Conservation (phyloP, 2,329 filamentous ascomycete genomes). For the Claviceps pazoutovae region DNA sequence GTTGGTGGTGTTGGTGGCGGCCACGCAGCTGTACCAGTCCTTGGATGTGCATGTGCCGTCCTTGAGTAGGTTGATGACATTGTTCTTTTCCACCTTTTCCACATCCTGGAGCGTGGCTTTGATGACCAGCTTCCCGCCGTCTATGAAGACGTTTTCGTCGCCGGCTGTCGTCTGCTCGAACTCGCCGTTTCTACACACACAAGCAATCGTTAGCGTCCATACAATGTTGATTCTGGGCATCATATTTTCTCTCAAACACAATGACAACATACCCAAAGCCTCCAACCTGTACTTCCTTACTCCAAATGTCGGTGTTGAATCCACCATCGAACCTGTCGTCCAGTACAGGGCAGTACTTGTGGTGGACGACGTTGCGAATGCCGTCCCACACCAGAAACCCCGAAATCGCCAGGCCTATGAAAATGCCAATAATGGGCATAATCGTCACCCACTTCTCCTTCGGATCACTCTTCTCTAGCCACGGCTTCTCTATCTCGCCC, state of each 20-base stretch:
- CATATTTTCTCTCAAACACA: too few relatives aligned
- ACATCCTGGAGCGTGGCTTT: constrained; percentile 65
- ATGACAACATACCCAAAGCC: constrained; percentile 52
- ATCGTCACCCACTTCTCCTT: constrained; percentile 82
- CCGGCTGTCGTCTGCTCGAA: constrained; percentile 63
- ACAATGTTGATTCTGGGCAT: neutral
- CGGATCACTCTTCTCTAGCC: constrained; percentile 58
- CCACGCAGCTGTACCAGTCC: constrained; percentile 43
- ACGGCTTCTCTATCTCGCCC: constrained; percentile 62
- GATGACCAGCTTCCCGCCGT: constrained; percentile 57
- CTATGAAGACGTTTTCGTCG: constrained; percentile 61
- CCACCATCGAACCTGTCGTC: constrained; percentile 50
- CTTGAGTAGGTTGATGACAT: constrained; percentile 51
- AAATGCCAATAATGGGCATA: constrained; percentile 57
- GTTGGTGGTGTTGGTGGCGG: constrained; percentile 55
- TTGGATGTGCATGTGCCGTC: constrained; percentile 55
- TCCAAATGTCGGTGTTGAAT: constrained; percentile 50
- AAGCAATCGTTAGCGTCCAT: neutral
- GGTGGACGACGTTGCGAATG: constrained; percentile 53
- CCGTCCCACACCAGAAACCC: constrained; percentile 67
- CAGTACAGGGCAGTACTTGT: constrained; percentile 58
- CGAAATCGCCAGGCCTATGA: constrained; percentile 52
- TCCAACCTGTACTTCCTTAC: constrained; percentile 59
- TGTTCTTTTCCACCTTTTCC: constrained; percentile 50
- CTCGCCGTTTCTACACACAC: constrained; percentile 51